Evolutionary conservation across 495 filamentous ascomycete species (phyloP).

Genomic region (Elasticomyces elasticus): DNA sequence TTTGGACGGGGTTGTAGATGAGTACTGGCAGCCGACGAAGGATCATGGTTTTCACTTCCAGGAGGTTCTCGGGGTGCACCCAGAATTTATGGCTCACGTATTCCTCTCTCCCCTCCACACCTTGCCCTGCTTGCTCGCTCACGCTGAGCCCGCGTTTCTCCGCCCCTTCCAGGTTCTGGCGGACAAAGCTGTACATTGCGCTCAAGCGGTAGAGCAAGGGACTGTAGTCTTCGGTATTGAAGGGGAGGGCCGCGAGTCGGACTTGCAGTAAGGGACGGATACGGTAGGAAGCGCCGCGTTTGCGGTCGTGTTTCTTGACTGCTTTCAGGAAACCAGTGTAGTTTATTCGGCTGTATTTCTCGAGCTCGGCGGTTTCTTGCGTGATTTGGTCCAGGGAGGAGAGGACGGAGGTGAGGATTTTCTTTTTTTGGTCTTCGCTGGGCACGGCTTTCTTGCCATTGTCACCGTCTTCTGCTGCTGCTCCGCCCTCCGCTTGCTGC

Average conservation of each 20-base stretch:
- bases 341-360: conserved; percentile 91
- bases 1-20: conserved; percentile 81
- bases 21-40: conserved; percentile 81
- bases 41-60: conserved; percentile 93
- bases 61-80: conserved; percentile 87
- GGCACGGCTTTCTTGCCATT: conserved; percentile 27
- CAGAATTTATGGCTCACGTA: conserved; percentile 97
- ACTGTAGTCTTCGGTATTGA: conserved; percentile 92
- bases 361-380: conserved; percentile 81
- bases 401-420: conserved; percentile 57
- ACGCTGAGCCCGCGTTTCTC: conserved; percentile 15
- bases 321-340: conserved; percentile 97
- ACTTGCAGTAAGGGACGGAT: conserved; percentile 85
- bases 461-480: conserved; percentile 20
- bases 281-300: conserved; percentile 65
- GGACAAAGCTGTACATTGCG: conserved; percentile 88
- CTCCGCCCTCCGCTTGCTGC: conserved; percentile 37
- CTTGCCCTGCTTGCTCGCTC: conserved; percentile 31
- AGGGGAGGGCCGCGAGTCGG: conserved; percentile 71
- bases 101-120: conserved; percentile 51
- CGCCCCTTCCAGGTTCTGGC: conserved; percentile 62
- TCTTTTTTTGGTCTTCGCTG: conserved; percentile 34
- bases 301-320: conserved; percentile 95
- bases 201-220: conserved; percentile 83
- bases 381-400: conserved; percentile 76